Conservation (phyloP, 2,329 filamentous ascomycete species). For the Monilinia laxa region DNA sequence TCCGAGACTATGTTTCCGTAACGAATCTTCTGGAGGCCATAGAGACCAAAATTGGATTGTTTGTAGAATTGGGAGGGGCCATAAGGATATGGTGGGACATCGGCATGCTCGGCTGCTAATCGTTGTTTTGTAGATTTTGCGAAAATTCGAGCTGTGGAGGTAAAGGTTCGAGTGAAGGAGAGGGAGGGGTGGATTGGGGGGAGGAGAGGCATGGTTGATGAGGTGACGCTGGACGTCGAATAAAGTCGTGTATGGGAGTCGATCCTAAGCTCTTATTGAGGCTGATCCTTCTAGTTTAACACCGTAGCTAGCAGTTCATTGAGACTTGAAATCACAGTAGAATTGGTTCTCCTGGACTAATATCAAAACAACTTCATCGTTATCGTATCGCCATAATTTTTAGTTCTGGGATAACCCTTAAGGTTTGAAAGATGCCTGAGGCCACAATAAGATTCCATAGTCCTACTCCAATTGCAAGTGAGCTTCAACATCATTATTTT, state of each 20-base stretch:
- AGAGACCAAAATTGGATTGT: constrained; percentile 74
- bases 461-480: neutral
- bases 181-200: constrained; percentile 34
- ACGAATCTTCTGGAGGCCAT: constrained; percentile 67
- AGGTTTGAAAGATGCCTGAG: neutral
- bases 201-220: constrained; percentile 32
- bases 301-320: neutral
- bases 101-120: constrained; percentile 38
- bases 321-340: neutral
- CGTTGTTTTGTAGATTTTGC: constrained; percentile 43
- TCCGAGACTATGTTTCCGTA: constrained; percentile 76
- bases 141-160: constrained; percentile 33
- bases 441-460: neutral
- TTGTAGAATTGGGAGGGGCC: constrained; percentile 71
- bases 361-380: constrained; percentile 10
- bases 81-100: constrained; percentile 66
- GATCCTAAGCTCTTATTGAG: constrained; percentile 3
- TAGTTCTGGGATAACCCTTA: neutral
- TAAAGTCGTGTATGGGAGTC: neutral
- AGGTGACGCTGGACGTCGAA: neutral
- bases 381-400: constrained; percentile 13
- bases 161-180: constrained; percentile 40
- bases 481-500: neutral
- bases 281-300: neutral
- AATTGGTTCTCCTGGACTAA: neutral